Percentiles rank a stretch among this genome's conserved stretches.
phyloP scores from a whole-genome alignment of 176 grass and related monocot genomes.

The Pontederia paniculata region DNA sequence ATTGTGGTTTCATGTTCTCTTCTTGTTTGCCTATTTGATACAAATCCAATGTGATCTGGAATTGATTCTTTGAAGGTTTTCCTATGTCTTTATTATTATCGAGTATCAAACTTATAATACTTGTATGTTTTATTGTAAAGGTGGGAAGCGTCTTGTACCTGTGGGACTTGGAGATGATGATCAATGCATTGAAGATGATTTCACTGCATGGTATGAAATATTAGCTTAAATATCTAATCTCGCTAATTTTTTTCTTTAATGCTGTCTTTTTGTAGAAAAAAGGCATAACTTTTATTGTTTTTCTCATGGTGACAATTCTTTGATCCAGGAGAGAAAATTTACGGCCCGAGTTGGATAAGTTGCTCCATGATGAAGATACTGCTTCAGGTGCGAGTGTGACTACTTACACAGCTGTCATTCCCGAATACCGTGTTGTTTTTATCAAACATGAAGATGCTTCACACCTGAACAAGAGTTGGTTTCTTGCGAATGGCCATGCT shows the following conservation, averaged over 20 bases:
- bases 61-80: background rate
- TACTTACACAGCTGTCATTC: constrained; percentile 85
- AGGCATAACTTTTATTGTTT: background rate
- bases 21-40: no score
- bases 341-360: constrained; percentile 82
- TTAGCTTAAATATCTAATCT: background rate
- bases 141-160: constrained; percentile 68
- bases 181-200: constrained; percentile 96
- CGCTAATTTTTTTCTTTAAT: background rate
- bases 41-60: background rate
- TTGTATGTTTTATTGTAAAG: constrained; percentile 31
- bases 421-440: constrained; percentile 37
- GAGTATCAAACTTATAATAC: background rate
- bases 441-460: background rate
- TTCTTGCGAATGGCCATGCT: constrained; percentile 15
- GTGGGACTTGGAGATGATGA: constrained; percentile 93
- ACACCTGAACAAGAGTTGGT: constrained; percentile 12
- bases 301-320: constrained; percentile 7
- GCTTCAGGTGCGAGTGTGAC: constrained; percentile 43
- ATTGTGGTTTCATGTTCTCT: no score
- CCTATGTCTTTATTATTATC: constrained; percentile 4
- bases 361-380: constrained; percentile 61
- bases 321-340: constrained; percentile 72
- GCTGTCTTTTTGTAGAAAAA: background rate
- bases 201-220: constrained; percentile 62